A percentile compares a stretch with the other conserved stretches of the same genome.
These are phyloP conservation scores for Colletotrichum neosansevieriae DNA, from an alignment of 2,329 filamentous ascomycete genomes.

Conservation along the genomic window DNA sequence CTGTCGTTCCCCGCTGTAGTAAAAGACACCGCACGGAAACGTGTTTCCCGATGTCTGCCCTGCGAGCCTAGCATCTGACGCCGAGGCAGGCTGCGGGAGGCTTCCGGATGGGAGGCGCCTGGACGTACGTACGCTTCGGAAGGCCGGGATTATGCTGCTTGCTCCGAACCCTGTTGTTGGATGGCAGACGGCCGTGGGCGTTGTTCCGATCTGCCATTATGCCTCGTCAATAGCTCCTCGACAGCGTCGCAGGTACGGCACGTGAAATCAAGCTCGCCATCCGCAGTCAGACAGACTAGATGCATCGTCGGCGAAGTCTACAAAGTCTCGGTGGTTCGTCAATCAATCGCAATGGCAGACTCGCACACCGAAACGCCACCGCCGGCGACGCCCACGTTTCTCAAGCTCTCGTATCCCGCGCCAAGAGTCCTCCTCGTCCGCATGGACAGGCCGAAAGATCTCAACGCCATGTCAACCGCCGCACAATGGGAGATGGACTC, in stretches of 20 bases:
- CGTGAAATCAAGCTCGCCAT: background rate
- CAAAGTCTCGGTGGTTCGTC: too few species aligned
- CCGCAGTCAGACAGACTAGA: too few species aligned
- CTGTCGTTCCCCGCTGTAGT: background rate
- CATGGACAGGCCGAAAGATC: constrained; percentile 53
- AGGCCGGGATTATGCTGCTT: constrained; percentile 1
- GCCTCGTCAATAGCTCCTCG: background rate
- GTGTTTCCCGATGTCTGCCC: constrained; percentile 3
- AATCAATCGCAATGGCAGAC: constrained; percentile 4
- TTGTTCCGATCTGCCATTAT: background rate
- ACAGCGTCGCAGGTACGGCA: background rate
- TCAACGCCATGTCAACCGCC: constrained; percentile 56
- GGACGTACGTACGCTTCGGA: background rate
- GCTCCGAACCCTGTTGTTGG: background rate
- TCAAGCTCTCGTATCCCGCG: constrained; percentile 54
- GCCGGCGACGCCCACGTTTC: constrained; percentile 48
- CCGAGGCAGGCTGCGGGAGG: constrained; percentile 8
- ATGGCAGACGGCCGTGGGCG: background rate
- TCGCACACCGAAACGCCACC: constrained; percentile 48
- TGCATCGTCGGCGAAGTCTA: too few species aligned
- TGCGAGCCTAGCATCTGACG: background rate
- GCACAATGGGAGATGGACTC: constrained; percentile 56
- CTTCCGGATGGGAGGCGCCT: background rate
- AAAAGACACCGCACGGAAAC: constrained; percentile 13
- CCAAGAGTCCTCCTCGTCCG: constrained; percentile 55